Percentiles rank a stretch among this genome's conserved stretches.
Conservation (phyloP, 306 rosid species). For the Lathyrus oleraceus region DNA sequence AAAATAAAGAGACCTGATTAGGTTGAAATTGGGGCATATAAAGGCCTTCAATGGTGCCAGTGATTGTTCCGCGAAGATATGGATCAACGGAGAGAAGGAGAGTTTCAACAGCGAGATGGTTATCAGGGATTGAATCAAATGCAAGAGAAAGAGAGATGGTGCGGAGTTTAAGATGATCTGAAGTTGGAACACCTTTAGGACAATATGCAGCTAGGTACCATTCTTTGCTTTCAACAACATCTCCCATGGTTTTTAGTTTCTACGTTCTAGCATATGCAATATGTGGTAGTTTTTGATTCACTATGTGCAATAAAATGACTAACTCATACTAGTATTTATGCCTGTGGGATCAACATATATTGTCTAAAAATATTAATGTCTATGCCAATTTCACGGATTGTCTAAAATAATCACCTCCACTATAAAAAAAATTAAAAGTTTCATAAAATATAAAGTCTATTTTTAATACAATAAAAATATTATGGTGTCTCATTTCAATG, state of each 20-base stretch:
- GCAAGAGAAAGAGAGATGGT: constrained; percentile 25
- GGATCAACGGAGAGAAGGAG: constrained; percentile 59
- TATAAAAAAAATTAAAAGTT: too few relatives aligned
- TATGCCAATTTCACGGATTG: too few relatives aligned
- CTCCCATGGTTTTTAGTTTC: constrained; percentile 3
- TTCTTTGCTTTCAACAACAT: constrained; percentile 48
- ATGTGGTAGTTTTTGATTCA: background rate
- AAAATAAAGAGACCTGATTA: constrained; percentile 32
- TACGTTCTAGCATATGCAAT: background rate
- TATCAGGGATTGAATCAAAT: constrained; percentile 49
- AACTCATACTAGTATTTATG: too few relatives aligned
- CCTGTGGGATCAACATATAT: too few relatives aligned
- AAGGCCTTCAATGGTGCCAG: constrained; percentile 51
- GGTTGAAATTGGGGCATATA: constrained; percentile 34
- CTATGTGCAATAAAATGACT: too few relatives aligned
- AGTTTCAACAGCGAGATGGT: constrained; percentile 41
- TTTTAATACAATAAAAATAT: too few relatives aligned
- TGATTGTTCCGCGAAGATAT: constrained; percentile 48
- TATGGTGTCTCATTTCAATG: too few relatives aligned
- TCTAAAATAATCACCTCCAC: too few relatives aligned
- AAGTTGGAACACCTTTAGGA: constrained; percentile 52
- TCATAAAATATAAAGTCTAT: too few relatives aligned
- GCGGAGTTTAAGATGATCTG: constrained; percentile 58
- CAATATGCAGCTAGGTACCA: constrained; percentile 59
- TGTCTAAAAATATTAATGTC: too few relatives aligned